These are phyloP conservation scores for Miamiensis avidus DNA, from an alignment of 169 alveolate genomes.

Conservation along the genomic window DNA sequence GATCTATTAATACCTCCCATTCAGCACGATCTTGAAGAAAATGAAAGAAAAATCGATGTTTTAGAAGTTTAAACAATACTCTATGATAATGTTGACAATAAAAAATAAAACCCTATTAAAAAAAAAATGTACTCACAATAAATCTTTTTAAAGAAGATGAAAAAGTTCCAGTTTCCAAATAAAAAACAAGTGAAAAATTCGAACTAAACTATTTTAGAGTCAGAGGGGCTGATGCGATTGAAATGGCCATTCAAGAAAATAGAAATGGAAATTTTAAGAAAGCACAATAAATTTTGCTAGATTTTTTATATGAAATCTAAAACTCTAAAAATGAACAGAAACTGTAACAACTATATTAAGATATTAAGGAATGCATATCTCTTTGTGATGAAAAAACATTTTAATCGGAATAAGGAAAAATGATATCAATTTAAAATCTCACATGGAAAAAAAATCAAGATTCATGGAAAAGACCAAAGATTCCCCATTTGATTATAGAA, in stretches of 20 bases:
- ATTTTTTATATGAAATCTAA: too few relatives aligned
- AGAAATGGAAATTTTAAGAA: too few relatives aligned
- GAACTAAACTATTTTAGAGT: conserved; percentile 35
- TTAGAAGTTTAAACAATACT: conserved; percentile 13
- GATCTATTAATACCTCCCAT: conserved; percentile 24
- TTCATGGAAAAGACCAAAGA: too few relatives aligned
- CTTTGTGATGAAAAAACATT: too few relatives aligned
- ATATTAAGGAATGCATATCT: too few relatives aligned
- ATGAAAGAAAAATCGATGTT: conserved; percentile 22
- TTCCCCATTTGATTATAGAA: too few relatives aligned
- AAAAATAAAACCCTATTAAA: background rate
- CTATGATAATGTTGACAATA: background rate
- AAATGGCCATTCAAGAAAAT: conserved; percentile 16
- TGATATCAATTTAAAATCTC: too few relatives aligned
- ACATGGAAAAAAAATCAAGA: too few relatives aligned
- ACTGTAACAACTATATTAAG: too few relatives aligned
- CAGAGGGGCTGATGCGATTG: conserved; percentile 35
- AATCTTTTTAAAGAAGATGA: conserved; percentile 30
- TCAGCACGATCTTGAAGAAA: conserved; percentile 9
- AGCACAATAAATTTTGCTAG: too few relatives aligned
- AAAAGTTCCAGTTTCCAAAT: conserved; percentile 11
- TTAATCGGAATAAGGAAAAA: too few relatives aligned
- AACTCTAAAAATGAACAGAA: too few relatives aligned
- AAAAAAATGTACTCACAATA: conserved; percentile 2
- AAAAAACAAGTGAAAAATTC: conserved; percentile 16